These are phyloP conservation scores for Eucalyptus marginata DNA, from an alignment of 345 rosid genomes.

Conservation along the genomic window DNA sequence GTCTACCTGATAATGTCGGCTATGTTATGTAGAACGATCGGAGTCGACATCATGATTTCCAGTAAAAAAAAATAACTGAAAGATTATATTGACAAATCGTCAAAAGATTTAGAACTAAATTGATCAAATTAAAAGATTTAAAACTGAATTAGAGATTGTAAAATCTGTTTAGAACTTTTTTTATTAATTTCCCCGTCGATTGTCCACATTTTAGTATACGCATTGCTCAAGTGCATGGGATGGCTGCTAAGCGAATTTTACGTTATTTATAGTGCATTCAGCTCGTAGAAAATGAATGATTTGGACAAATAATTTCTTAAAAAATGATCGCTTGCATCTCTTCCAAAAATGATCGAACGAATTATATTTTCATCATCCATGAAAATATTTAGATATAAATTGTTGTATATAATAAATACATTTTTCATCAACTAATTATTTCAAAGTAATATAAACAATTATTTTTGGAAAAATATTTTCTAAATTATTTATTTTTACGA, in stretches of 20 bases:
- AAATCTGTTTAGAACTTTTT: rapidly evolving
- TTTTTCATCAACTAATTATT: no score
- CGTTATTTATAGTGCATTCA: neutral
- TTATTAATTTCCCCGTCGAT: rapidly evolving
- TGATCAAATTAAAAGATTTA: rapidly evolving
- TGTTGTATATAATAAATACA: no score
- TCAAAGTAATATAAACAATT: no score
- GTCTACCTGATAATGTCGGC: rapidly evolving
- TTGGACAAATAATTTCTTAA: no score
- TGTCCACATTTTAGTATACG: neutral
- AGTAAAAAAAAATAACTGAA: rapidly evolving
- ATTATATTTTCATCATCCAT: no score
- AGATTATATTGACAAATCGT: neutral
- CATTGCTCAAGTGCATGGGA: neutral
- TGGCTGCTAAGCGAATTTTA: neutral
- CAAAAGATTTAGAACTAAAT: rapidly evolving
- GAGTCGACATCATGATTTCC: rapidly evolving
- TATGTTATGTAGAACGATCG: rapidly evolving
- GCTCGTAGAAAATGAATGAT: rapidly evolving
- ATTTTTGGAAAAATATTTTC: no score
- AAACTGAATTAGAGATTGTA: rapidly evolving
- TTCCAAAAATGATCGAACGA: no score
- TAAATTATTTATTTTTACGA: no score
- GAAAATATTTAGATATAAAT: no score
- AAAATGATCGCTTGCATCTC: no score